Percentiles rank a stretch among this genome's conserved stretches.
phyloP scores from a whole-genome alignment of 2,329 filamentous ascomycete genomes.

The Claviceps lovelessii region DNA sequence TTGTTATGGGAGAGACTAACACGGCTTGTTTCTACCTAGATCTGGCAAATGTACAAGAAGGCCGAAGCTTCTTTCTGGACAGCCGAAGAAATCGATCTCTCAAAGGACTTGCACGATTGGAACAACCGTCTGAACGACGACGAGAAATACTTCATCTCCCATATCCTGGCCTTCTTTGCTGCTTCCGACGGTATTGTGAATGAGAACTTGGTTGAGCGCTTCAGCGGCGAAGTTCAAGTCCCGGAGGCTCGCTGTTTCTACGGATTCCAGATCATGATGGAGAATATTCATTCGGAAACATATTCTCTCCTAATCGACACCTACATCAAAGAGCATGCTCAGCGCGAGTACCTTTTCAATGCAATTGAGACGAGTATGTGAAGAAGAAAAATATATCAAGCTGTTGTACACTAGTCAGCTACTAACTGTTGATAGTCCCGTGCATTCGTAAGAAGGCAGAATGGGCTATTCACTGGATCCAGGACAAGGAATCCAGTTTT shows the following conservation, averaged over 20 bases:
- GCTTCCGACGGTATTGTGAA: constrained; percentile 99
- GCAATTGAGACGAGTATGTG: constrained; percentile 88
- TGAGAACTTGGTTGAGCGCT: constrained; percentile 96
- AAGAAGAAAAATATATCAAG: neutral
- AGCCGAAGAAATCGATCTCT: constrained; percentile 96
- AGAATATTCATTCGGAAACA: constrained; percentile 99
- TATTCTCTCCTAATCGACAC: constrained; percentile 98
- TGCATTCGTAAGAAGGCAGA: constrained; percentile 98
- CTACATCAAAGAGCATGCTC: constrained; percentile 95
- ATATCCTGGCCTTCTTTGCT: constrained; percentile 97
- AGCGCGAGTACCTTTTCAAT: constrained; percentile 91
- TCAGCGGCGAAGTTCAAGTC: constrained; percentile 92
- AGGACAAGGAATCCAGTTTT: constrained; percentile 85
- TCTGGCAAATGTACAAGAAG: constrained; percentile 99
- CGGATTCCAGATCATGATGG: constrained; percentile 99
- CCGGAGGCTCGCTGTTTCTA: constrained; percentile 99
- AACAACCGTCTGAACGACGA: constrained; percentile 95
- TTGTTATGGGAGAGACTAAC: neutral
- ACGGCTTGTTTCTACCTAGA: constrained; percentile 36
- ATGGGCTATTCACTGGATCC: constrained; percentile 92
- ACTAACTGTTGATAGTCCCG: constrained; percentile 45
- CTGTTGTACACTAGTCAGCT: constrained; percentile 1
- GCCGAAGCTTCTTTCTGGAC: constrained; percentile 99
- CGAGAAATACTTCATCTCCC: constrained; percentile 95
- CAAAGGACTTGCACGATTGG: constrained; percentile 98